These are phyloP conservation scores for Naganishia cerealis DNA, from an alignment of 1,284 basidiomycete genomes.

Conservation along the genomic window DNA sequence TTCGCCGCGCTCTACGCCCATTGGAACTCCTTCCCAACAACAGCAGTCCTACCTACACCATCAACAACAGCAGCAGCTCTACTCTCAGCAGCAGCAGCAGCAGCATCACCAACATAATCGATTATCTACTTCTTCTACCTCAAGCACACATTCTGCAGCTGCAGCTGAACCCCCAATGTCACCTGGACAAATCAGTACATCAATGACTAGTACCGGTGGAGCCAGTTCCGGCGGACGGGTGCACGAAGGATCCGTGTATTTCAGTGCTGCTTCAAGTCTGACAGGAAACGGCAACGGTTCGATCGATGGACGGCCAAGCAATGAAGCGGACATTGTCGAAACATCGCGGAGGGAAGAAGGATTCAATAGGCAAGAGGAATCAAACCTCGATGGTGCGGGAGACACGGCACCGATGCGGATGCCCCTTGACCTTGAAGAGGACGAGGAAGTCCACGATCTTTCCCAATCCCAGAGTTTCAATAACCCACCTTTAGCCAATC, in stretches of 20 bases:
- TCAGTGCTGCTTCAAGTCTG: slow-evolving; percentile 23
- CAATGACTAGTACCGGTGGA: slow-evolving; percentile 8
- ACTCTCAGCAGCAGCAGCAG: neutral
- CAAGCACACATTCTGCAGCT: slow-evolving; percentile 8
- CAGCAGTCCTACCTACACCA: slow-evolving; percentile 9
- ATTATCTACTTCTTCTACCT: slow-evolving; percentile 9
- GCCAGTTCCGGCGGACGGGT: neutral
- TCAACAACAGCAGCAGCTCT: neutral
- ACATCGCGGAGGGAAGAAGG: neutral
- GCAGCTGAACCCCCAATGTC: slow-evolving; percentile 14
- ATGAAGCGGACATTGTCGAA: neutral
- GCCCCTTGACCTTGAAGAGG: slow-evolving; percentile 20
- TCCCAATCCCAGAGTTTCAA: neutral
- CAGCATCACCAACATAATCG: neutral
- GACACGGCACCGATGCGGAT: slow-evolving; percentile 11
- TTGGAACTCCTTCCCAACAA: slow-evolving; percentile 6
- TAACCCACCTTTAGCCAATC: neutral
- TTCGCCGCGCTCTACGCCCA: slow-evolving; percentile 5
- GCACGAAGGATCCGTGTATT: slow-evolving; percentile 19
- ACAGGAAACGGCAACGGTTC: neutral
- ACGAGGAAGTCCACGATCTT: neutral
- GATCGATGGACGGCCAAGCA: neutral
- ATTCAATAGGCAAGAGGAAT: neutral
- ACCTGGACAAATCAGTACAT: slow-evolving; percentile 13
- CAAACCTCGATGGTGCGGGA: neutral